Evolutionary conservation across 345 rosid genomes (phyloP).

Genomic region (Lepidium africanum): DNA sequence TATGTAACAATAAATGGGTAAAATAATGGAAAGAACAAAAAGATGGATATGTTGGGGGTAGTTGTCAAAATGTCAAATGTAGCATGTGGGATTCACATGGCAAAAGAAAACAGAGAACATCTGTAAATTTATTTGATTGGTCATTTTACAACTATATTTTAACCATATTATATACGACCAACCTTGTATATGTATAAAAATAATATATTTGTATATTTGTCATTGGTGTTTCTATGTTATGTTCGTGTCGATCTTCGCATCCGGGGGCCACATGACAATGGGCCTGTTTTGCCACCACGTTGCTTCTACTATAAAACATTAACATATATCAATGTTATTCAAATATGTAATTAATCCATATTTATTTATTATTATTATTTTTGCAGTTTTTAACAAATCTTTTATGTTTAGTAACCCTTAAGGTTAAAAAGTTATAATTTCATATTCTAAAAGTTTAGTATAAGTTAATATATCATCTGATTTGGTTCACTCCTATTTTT

Average conservation of each 20-base stretch:
- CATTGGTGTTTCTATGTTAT: slow-evolving; percentile 16
- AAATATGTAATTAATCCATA: too few species aligned
- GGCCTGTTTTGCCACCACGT: slow-evolving; percentile 13
- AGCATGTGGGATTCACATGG: slow-evolving; percentile 31
- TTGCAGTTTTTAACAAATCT: too few species aligned
- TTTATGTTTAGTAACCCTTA: too few species aligned
- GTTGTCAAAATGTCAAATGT: slow-evolving; percentile 17
- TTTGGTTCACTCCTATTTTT: not conserved
- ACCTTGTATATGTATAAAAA: not conserved
- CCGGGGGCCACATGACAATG: slow-evolving; percentile 23
- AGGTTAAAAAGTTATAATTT: too few species aligned
- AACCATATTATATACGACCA: slow-evolving; percentile 8
- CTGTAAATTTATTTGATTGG: slow-evolving; percentile 27
- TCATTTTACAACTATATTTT: slow-evolving; percentile 8
- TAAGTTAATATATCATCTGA: not conserved
- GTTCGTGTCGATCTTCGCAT: slow-evolving; percentile 12
- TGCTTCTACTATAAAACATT: not conserved
- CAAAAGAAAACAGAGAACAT: slow-evolving; percentile 33
- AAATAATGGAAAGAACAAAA: too few species aligned
- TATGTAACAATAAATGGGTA: too few species aligned
- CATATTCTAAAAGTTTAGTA: not conserved
- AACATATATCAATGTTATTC: not conserved
- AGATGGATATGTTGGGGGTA: not conserved
- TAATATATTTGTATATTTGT: not conserved
- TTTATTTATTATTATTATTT: too few species aligned